Evolutionary conservation across 2,329 filamentous ascomycete species (phyloP), one percentile per base, ranked within the genome.

Genomic region (Fusarium globosum): DNA sequence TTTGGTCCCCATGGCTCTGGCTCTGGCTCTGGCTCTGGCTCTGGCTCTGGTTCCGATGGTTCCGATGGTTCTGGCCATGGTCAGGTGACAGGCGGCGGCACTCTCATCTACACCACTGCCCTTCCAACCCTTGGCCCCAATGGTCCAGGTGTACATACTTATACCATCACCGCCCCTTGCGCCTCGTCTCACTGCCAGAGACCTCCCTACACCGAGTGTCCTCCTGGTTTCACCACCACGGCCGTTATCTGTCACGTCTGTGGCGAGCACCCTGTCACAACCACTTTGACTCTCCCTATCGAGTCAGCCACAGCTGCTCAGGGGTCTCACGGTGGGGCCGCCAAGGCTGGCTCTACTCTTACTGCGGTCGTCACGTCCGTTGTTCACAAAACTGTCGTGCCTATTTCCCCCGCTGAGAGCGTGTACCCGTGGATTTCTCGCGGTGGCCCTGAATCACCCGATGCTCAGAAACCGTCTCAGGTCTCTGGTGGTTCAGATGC

Each of bases 151-250:
- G 15, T 61, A n/a, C 58, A 71, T 30, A 71, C 62, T 36, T 72
- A 72, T 57, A 68, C 69, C 12, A 42, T 71, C 48, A 71, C 69
- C 16, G 53, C 41, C 21, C 63, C 68, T 28, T 72, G 63, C 46
- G 26, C 53, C 23, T 23, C 28, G 42, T 39, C 52, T 45, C 23
- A 62, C 28, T 72, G 69, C 30, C 43, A 45, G 16, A 53, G 38
- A 21, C 68, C 64, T 26, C 20, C 43, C 21, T 3, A 53, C 6
- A 38, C n/a, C 12, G 53, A 68, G 7, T 68, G 52, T 26, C 69
- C 69, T 28, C 68, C 57, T 46, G 69, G 68, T 2, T 72, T 71
- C 62, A 64, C 68, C 16, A 48, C 63, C 14, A 51, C 68, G 6
- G 42, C 35, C 9, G 63, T 71, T 41, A 33, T 64, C 33, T 72